Conservation (phyloP, 208 protist genomes). For the Leishmania lainsoni region DNA sequence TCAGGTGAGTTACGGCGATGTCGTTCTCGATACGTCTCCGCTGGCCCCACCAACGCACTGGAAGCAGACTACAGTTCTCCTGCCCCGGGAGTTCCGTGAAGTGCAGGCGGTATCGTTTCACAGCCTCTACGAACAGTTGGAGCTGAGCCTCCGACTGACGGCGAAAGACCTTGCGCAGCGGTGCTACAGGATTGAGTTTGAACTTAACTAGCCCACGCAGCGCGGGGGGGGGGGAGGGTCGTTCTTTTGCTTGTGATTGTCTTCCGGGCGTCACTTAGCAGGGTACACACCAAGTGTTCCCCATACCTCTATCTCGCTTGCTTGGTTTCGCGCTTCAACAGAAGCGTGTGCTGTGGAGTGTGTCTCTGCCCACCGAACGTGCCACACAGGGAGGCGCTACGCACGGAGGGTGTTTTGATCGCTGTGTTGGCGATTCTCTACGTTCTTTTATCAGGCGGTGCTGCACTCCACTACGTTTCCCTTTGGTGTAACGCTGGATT, state of each 20-base stretch:
- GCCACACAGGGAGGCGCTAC: background rate
- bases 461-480: background rate
- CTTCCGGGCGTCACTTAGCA: background rate
- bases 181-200: conserved; percentile 64
- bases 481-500: background rate
- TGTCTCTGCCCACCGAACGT: background rate
- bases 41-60: conserved; percentile 74
- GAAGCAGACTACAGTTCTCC: conserved; percentile 87
- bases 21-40: conserved; percentile 61
- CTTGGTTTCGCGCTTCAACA: background rate
- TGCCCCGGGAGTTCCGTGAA: conserved; percentile 49
- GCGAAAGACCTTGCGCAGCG: conserved; percentile 36
- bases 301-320: background rate
- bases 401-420: background rate
- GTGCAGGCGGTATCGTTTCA: conserved; percentile 43
- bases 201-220: conserved; percentile 35
- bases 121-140: conserved; percentile 24
- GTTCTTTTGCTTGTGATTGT: background rate
- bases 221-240: too few relatives aligned
- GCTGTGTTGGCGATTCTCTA: background rate
- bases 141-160: conserved; percentile 35
- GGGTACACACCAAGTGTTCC: background rate
- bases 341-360: background rate
- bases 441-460: background rate
- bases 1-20: conserved; percentile 47